Conservation (phyloP, 306 rosid genomes). For the Astragalus membranaceus region DNA sequence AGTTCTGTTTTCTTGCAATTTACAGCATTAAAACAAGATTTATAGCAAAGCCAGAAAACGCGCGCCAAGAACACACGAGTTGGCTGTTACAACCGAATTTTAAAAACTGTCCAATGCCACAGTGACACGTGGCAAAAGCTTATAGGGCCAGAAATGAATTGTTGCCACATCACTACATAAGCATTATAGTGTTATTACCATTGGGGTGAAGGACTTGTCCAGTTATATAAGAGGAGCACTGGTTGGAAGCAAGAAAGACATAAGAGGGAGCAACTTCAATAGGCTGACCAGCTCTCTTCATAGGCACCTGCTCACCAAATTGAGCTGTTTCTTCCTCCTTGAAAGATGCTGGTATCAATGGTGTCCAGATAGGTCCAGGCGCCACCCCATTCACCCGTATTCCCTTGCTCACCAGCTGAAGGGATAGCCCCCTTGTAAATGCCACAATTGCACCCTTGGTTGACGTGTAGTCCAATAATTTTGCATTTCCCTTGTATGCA, state of each 20-base stretch:
- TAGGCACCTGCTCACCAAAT: slow-evolving; percentile 53
- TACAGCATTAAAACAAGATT: too few relatives aligned
- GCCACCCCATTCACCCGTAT: slow-evolving; percentile 84
- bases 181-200: slow-evolving; percentile 22
- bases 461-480: slow-evolving; percentile 55
- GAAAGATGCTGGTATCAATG: slow-evolving; percentile 53
- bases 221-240: slow-evolving; percentile 56
- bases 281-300: slow-evolving; percentile 84
- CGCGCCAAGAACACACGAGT: too few relatives aligned
- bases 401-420: slow-evolving; percentile 48
- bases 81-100: too few relatives aligned
- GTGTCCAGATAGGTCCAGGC: slow-evolving; percentile 87
- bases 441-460: slow-evolving; percentile 76
- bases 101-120: too few relatives aligned
- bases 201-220: slow-evolving; percentile 91
- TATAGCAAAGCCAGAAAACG: too few relatives aligned
- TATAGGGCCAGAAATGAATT: too few relatives aligned
- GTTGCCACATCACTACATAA: too few relatives aligned
- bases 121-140: too few relatives aligned
- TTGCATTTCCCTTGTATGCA: slow-evolving; percentile 55
- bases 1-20: too few relatives aligned
- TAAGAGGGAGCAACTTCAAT: slow-evolving; percentile 68
- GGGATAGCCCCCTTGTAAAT: slow-evolving; percentile 65
- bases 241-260: slow-evolving; percentile 72
- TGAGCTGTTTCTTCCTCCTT: slow-evolving; percentile 37